Conservation (phyloP, 208 protist species). For the Borovskyia barvae region DNA sequence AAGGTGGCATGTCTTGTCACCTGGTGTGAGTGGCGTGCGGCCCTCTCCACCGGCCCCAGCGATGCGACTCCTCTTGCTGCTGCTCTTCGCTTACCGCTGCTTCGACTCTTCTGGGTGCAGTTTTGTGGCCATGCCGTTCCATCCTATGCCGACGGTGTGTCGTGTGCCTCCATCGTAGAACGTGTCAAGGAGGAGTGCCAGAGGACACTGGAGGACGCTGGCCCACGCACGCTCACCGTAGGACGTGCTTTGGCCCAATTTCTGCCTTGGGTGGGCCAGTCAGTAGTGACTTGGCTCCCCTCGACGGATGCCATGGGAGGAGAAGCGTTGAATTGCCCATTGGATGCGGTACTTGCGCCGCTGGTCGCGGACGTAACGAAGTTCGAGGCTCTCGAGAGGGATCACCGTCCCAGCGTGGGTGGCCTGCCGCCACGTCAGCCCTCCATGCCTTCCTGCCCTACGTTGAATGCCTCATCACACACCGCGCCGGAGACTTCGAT, state of each 20-base stretch:
- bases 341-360: conserved; percentile 6
- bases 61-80: neutral
- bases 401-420: too few relatives aligned
- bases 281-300: neutral
- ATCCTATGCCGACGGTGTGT: neutral
- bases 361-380: neutral
- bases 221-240: neutral
- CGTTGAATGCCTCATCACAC: too few relatives aligned
- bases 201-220: neutral
- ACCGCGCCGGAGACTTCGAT: neutral
- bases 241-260: neutral
- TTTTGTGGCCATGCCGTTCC: conserved; percentile 10
- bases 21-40: neutral
- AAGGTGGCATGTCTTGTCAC: conserved; percentile 6
- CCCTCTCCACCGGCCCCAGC: too few relatives aligned
- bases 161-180: conserved; percentile 5
- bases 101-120: conserved; percentile 16
- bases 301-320: neutral
- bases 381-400: neutral
- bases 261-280: neutral
- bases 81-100: neutral
- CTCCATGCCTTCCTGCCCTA: too few relatives aligned
- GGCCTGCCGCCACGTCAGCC: too few relatives aligned
- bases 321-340: neutral
- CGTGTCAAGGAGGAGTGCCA: neutral